These are phyloP conservation scores for Fusarium nisikadoi DNA, from an alignment of 2,329 filamentous ascomycete species.

Conservation along the genomic window DNA sequence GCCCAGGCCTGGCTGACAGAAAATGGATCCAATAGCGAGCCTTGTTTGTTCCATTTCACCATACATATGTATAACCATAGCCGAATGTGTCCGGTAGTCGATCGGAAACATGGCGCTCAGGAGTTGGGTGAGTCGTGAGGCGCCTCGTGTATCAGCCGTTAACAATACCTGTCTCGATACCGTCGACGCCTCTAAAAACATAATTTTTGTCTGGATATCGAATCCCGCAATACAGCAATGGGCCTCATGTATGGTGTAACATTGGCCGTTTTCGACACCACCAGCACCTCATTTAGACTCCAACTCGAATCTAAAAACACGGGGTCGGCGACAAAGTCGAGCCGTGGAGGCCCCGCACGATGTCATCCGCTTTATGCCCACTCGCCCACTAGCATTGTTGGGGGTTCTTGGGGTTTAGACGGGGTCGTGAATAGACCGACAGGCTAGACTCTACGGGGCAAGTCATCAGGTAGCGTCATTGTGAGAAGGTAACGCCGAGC, in stretches of 20 bases:
- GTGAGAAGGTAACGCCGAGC: slow-evolving; percentile 34
- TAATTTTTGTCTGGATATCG: slow-evolving; percentile 2
- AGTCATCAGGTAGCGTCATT: slow-evolving; percentile 24
- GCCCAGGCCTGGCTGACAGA: slow-evolving; percentile 3
- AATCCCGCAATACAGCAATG: slow-evolving; percentile 1
- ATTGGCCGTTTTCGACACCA: slow-evolving; percentile 24
- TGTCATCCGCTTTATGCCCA: not conserved
- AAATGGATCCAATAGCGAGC: slow-evolving; percentile 1
- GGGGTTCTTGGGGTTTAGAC: slow-evolving; percentile 32
- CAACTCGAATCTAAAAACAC: slow-evolving; percentile 26
- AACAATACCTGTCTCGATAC: not conserved
- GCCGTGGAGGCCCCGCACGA: slow-evolving; percentile 23
- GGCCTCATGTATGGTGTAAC: slow-evolving; percentile 19
- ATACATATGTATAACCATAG: not conserved
- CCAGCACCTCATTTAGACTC: slow-evolving; percentile 1
- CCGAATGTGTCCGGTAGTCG: slow-evolving; percentile 14
- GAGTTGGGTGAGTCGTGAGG: slow-evolving; percentile 15
- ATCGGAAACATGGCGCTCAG: slow-evolving; percentile 10
- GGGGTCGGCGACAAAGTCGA: slow-evolving; percentile 35
- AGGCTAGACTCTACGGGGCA: slow-evolving; percentile 22
- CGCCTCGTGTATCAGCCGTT: slow-evolving; percentile 36
- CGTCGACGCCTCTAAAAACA: slow-evolving; percentile 15
- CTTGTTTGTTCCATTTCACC: slow-evolving; percentile 6
- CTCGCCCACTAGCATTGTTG: slow-evolving; percentile 19
- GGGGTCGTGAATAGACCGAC: slow-evolving; percentile 21